Base-by-base conservation (phyloP, 352 stramenopile genomes). In the Globisporangium middletonii region DNA sequence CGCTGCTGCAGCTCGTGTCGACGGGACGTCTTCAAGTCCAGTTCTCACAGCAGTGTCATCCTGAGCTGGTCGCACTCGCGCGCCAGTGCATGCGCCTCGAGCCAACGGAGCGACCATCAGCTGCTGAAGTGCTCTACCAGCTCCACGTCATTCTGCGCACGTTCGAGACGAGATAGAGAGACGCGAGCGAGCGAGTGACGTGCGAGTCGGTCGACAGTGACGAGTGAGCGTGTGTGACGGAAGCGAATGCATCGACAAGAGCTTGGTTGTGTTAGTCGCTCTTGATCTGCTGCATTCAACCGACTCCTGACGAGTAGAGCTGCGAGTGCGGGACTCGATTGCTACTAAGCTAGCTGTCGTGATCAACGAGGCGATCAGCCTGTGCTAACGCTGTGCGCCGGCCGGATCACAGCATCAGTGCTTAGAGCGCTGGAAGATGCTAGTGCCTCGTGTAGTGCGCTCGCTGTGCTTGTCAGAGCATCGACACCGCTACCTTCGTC, bases 1-100 rank as follows among this genome's bases (percentile, higher is more conserved):
- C 50, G 52, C 71, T 65, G 59, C 50, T 53, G 50, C 65, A 76
- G 55, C 44, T 76, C 65, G 33, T 69, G 44, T 53, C 65, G 54
- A 28, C 63, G n/a, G 65, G 58, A 27, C 41, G n/a, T 12, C 47
- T 57, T 13, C 42, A 66, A n/a, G 57, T 69, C 33, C 37, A 47
- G 42, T 59, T 71, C 42, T 68, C 49, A 8, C 46, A 30, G 19
- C n/a, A 55, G 23, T 59, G 46, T 35, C 50, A 30, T 46, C 43
- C 49, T 38, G 42, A 41, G 41, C 63, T 65, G 60, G 26, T 50
- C 4, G 13, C 26, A 33, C 28, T 65, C 12, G 55, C 50, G 2
- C 42, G 56, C 16, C 27, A 38, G n/a, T 65, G 60, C 30, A 38
- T 65, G 18, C 23, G 15, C 4, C 37, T 65, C 13, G 55, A 63